phyloP scores from a whole-genome alignment of 2,329 filamentous ascomycete genomes.

The Fusarium chlamydosporum region DNA sequence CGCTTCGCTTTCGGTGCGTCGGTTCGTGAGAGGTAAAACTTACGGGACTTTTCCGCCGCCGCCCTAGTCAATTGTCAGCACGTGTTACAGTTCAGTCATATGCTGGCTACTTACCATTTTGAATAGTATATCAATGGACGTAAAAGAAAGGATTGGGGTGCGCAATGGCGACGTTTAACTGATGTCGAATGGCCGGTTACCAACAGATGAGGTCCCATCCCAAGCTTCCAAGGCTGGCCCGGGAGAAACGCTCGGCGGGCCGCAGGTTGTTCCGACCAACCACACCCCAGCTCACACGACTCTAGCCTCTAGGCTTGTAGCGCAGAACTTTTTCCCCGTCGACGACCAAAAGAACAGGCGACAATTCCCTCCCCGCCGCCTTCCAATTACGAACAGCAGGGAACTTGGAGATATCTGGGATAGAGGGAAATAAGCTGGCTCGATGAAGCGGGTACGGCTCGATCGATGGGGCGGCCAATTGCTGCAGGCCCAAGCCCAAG shows the following conservation, averaged over 20 bases:
- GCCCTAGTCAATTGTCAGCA: slow-evolving; percentile 70
- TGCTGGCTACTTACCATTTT: slow-evolving; percentile 67
- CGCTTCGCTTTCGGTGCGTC: slow-evolving; percentile 27
- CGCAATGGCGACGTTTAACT: slow-evolving; percentile 53
- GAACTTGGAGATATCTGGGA: slow-evolving; percentile 34
- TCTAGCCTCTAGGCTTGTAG: slow-evolving; percentile 43
- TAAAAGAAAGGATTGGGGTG: slow-evolving; percentile 45
- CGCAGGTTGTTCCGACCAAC: slow-evolving; percentile 48
- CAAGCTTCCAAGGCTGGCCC: slow-evolving; percentile 28
- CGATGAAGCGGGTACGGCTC: slow-evolving; percentile 61
- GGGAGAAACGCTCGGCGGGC: slow-evolving; percentile 42
- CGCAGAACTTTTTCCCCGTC: slow-evolving; percentile 57
- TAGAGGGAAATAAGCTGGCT: slow-evolving; percentile 40
- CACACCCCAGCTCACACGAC: slow-evolving; percentile 54
- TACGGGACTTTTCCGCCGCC: slow-evolving; percentile 78
- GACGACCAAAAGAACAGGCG: slow-evolving; percentile 39
- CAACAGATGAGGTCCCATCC: slow-evolving; percentile 39
- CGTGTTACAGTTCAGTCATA: neutral
- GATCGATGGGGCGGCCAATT: slow-evolving; percentile 60
- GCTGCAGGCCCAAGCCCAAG: slow-evolving; percentile 52
- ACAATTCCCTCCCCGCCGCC: slow-evolving; percentile 26
- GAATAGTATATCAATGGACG: slow-evolving; percentile 57
- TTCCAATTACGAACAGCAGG: slow-evolving; percentile 33
- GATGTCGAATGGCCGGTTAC: slow-evolving; percentile 35
- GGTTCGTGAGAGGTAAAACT: slow-evolving; percentile 54